Evolutionary conservation across 2,329 filamentous ascomycete species (phyloP).

Genomic region (Cercospora zeae-maydis): DNA sequence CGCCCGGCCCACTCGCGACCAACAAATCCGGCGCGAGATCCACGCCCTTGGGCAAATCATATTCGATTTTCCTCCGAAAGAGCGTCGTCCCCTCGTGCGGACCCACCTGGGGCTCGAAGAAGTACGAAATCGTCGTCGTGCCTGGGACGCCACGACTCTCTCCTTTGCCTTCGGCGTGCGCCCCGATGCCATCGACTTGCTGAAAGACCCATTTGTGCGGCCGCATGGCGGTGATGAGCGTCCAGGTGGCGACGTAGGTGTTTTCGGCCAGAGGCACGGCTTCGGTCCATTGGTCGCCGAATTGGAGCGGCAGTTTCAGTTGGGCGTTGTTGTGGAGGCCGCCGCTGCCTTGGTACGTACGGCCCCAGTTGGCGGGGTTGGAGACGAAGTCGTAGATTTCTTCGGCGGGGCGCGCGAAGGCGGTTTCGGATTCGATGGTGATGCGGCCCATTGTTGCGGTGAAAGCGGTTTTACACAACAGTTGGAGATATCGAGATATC

Average conservation of each 20-base stretch:
- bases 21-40: neutral
- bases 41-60: neutral
- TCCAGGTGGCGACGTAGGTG: neutral
- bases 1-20: neutral
- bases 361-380: neutral
- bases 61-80: neutral
- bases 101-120: neutral
- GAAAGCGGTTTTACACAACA: neutral
- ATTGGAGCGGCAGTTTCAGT: neutral
- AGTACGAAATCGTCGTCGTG: neutral
- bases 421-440: slow-evolving; percentile 1
- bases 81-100: neutral
- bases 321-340: neutral
- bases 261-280: neutral
- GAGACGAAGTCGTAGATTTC: slow-evolving; percentile 9
- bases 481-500: no score
- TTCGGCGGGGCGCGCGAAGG: neutral
- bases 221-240: neutral
- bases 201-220: neutral
- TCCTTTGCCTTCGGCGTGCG: neutral
- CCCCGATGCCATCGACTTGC: neutral
- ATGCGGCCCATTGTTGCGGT: neutral
- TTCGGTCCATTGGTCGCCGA: neutral
- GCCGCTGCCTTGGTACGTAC: neutral
- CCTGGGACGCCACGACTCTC: neutral